Evolutionary conservation across 345 rosid species (phyloP), one percentile per base, ranked within the genome.

Genomic region (Eucalyptus grandis): DNA sequence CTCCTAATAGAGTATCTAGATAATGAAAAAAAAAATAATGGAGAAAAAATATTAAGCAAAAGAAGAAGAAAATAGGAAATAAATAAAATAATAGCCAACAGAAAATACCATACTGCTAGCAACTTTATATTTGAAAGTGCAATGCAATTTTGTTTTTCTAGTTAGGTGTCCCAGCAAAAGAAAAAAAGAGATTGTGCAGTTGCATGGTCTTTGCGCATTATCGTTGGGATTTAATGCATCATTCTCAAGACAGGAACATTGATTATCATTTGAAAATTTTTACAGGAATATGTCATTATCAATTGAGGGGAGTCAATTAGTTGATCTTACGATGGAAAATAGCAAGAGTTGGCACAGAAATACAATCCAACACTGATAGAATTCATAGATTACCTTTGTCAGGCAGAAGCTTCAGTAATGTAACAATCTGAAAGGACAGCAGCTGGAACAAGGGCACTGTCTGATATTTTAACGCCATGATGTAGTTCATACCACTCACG

Each of bases 401-500:
- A 6, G 98, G 99, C 90, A 98, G 90, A 94, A 97, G 9, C 96
- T 87, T 95, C 99, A 26, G 99, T 96, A 89, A 97, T 96, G 94
- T 97, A 98, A 88, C 97, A 93, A 90, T 96, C 98, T 34, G 98
- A 95, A 50, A 97, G 95, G 90, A 98, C 94, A 53, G 99, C 98
- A 30, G 98, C 96, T 30, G 98, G 92, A 91, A 98, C 98, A 90
- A 97, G 98, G 47, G 99, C 95, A 92, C 98, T 90, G 53, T 96
- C 99, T 44, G 99, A 97, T 91, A 98, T 98, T 86, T 95, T 96
- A 89, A 98, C 95, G 58, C 99, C 99, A 87, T 98, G 99, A 91
- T 97, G 98, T 86, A 98, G 91, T 92, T 96, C 99, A 49, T 98
- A 98, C 30, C 95, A 93, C 92, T 98, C 99, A 88, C 95, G 95